Evolutionary conservation across 768 basidiomycete genomes (phyloP), one percentile per base, ranked within the genome.

Genomic region (Mrakia hoshinonis): DNA sequence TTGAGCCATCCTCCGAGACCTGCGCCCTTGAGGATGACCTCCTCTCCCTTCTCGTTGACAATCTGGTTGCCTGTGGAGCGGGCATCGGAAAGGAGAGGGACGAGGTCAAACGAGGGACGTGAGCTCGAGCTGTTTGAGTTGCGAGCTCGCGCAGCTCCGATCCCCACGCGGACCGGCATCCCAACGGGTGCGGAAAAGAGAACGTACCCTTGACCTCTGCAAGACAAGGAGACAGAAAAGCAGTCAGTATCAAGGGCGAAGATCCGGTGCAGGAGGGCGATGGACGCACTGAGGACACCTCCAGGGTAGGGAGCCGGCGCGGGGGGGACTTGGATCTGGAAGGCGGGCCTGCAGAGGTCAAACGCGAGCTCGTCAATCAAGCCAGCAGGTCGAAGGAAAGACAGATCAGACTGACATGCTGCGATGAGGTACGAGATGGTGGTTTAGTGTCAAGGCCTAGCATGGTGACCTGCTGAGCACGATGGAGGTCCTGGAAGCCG

Each of bases 1-100:
- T 87, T 89, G 87, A 91, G 88, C 89, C 89, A 90, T 77, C 89
- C 89, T 73, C 89, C 89, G 26, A 66, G 15, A 4, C 47, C 64
- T 0, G 64, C 64, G 26, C 89, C 89, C 55, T 86, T 81, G 67
- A 89, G 82, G 70, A 87, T 81, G 72, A 87, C 81, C 74, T 86
- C 83, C 24, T 85, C 81, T 48, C 83, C 85, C 47, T 84, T 77
- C 64, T 82, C 82, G 75, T 87, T 83, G 71, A 87, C 83, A 75
- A 89, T 80, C 73, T 84, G 85, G 20, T 84, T 85, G 51, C 86
- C 87, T 70, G 82, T 81, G 18, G 87, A 18, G 6, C 34, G 31
- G 11, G 46, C 29, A 52, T 18, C 13, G 18, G 1, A 11, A 26
- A 31, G 67, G 48, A 29, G 26, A 55, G 54, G 31, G 36, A 7